Conservation (phyloP, 1,284 basidiomycete species). For the Sporisorium graminicola region DNA sequence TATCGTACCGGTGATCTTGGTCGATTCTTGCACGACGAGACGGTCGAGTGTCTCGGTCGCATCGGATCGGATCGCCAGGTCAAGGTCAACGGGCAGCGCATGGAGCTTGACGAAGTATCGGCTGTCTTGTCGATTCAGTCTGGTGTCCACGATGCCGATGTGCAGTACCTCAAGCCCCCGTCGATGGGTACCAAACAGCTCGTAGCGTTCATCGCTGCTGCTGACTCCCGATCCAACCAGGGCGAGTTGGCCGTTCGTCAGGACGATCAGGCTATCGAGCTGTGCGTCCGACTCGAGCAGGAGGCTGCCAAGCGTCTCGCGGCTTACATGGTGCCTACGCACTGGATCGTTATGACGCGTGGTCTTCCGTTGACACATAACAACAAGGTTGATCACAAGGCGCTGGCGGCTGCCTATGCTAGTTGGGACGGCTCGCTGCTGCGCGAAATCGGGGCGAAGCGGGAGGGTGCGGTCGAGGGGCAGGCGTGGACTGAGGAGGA, state of each 20-base stretch:
- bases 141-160: conserved; percentile 54
- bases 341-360: conserved; percentile 48
- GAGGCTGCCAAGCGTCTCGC: conserved; percentile 53
- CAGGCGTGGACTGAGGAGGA: conserved; percentile 40
- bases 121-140: conserved; percentile 44
- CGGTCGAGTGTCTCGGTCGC: conserved; percentile 64
- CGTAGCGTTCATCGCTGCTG: conserved; percentile 56
- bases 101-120: conserved; percentile 67
- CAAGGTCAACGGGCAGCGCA: conserved; percentile 68
- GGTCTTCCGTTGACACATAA: conserved; percentile 65
- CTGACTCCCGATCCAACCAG: conserved; percentile 3
- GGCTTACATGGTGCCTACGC: conserved; percentile 64
- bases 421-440: conserved; percentile 29
- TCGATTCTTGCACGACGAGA: conserved; percentile 60
- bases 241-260: conserved; percentile 22
- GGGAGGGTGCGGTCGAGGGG: conserved; percentile 19
- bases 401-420: conserved; percentile 41
- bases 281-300: conserved; percentile 39
- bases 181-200: conserved; percentile 58
- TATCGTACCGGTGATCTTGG: conserved; percentile 68
- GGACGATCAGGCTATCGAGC: conserved; percentile 41
- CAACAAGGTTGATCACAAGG: conserved; percentile 64
- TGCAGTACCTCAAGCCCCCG: conserved; percentile 64
- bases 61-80: conserved; percentile 63
- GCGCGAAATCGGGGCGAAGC: conserved; percentile 25